A percentile compares a stretch with the other conserved stretches of the same genome.
These are phyloP conservation scores for Artemisia annua DNA, from an alignment of 129 eudicot genomes.

Conservation along the genomic window DNA sequence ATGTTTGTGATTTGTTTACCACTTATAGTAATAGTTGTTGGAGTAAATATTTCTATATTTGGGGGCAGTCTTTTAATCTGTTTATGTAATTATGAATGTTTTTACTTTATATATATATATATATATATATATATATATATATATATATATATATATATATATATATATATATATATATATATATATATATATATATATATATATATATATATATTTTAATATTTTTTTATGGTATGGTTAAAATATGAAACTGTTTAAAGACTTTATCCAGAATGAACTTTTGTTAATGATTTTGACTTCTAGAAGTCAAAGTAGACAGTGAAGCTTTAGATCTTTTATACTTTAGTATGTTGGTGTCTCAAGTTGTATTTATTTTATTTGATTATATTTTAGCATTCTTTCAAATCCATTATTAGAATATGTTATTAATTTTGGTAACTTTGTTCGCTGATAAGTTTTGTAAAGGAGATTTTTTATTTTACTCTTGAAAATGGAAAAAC, in stretches of 20 bases:
- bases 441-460: not conserved
- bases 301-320: constrained; percentile 13
- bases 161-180: no score
- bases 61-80: constrained; percentile 25
- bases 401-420: constrained; percentile 3
- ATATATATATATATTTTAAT: not conserved
- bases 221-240: constrained; percentile 1
- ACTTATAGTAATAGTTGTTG: constrained; percentile 43
- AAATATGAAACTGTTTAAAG: constrained; percentile 1
- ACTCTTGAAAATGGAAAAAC: not conserved
- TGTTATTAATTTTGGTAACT: constrained; percentile 11
- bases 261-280: not conserved
- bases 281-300: constrained; percentile 18
- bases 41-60: constrained; percentile 22
- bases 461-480: not conserved
- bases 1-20: constrained; percentile 25
- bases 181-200: no score
- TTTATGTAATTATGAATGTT: constrained; percentile 13
- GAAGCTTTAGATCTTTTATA: not conserved
- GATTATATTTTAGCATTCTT: not conserved
- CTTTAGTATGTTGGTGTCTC: not conserved
- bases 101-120: no score
- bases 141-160: no score
- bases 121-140: no score
- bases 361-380: not conserved